Evolutionary conservation across 805 yeast genomes (phyloP), one percentile per base, ranked within the genome.

Genomic region (Metschnikowia peoriensis): DNA sequence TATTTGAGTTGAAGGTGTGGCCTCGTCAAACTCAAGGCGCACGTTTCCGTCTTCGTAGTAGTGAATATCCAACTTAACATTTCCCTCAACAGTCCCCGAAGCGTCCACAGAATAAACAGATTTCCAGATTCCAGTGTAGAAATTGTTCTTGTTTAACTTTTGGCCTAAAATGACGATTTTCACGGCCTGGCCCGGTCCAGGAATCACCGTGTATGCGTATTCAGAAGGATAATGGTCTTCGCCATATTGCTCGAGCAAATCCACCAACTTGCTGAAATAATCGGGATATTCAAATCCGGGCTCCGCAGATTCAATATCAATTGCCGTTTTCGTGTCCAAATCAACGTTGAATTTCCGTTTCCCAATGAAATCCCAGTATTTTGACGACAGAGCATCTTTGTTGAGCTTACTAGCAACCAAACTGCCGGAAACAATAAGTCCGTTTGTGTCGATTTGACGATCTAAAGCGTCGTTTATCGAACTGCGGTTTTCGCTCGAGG

Each of bases 41-140:
- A 93, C 98, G 64, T 93, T 93, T 32, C 99, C 99, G 61, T 93
- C 98, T 71, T 93, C 99, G 66, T 81, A 94, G 68, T 92, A 94
- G 69, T 93, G 99, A 40, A 92, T 86, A 58, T 89, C 92, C 34
- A 91, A 78, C 17, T 67, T 68, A 37, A 89, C 77, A 7, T 66
- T 65, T 5, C 96, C 97, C 2, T 58, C 59, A 14, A 88, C 55
- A 7, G 66, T 49, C 0, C 65, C 66, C 32, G 47, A 28, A 1
- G 61, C 55, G 0, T 66, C 63, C 52, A 80, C 72, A 7, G 70
- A 64, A 69, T 89, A 91, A 54, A 74, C 71, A 1, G 96, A 85
- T 49, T 75, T 80, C 97, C 97, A 91, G 65, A 84, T 81, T 7
- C 98, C 98, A 61, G 90, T 90, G 81, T 92, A 89, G 72, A 77